Percentiles rank a stretch among this genome's conserved stretches.
Evolutionary conservation across 495 filamentous ascomycete genomes (phyloP).

Genomic region (Trichoderma reesei): DNA sequence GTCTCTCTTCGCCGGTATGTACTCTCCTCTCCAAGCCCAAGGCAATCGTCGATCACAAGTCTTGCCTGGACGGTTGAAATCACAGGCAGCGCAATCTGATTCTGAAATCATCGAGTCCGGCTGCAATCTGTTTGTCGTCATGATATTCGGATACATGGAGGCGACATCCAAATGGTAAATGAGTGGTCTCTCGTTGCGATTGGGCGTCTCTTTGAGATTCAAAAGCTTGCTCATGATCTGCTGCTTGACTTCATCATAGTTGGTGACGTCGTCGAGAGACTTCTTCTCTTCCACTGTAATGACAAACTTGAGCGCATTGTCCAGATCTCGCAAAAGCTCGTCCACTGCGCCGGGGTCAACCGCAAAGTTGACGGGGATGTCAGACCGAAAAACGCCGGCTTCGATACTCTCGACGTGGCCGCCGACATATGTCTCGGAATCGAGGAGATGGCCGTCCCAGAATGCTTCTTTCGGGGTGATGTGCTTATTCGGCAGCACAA

Average conservation of each 20-base stretch:
- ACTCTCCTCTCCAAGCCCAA: slow-evolving; percentile 98
- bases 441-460: slow-evolving; percentile 91
- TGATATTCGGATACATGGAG: slow-evolving; percentile 99
- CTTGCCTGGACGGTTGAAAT: slow-evolving; percentile 97
- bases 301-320: slow-evolving; percentile 84
- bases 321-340: slow-evolving; percentile 76
- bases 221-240: slow-evolving; percentile 67
- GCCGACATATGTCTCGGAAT: slow-evolving; percentile 96
- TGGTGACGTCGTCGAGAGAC: slow-evolving; percentile 76
- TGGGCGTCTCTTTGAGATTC: slow-evolving; percentile 69
- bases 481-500: slow-evolving; percentile 94
- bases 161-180: slow-evolving; percentile 99
- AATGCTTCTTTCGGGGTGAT: slow-evolving; percentile 83
- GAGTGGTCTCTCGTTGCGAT: slow-evolving; percentile 70
- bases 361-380: slow-evolving; percentile 88
- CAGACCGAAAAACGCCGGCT: slow-evolving; percentile 90
- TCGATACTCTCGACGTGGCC: slow-evolving; percentile 99
- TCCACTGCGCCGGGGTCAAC: slow-evolving; percentile 82
- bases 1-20: slow-evolving; percentile 86
- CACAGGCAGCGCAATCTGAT: slow-evolving; percentile 91
- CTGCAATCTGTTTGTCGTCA: slow-evolving; percentile 97
- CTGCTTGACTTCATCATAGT: slow-evolving; percentile 85
- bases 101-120: slow-evolving; percentile 97
- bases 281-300: slow-evolving; percentile 94
- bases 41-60: slow-evolving; percentile 92